Conservation (phyloP, 2,329 filamentous ascomycete species). For the Xylaria sp. region DNA sequence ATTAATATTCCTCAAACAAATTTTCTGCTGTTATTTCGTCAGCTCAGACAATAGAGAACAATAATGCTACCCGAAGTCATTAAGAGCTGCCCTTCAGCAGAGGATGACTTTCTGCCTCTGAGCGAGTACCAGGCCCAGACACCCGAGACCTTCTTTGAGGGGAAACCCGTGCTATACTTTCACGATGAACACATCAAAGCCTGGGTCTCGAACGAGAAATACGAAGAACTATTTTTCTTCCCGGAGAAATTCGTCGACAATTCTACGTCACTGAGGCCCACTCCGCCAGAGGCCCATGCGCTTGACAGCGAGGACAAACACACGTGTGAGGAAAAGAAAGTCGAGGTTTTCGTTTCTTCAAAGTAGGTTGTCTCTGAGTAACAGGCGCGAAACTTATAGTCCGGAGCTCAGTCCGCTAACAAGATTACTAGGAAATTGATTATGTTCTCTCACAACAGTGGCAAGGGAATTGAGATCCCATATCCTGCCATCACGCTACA, state of each 20-base stretch:
- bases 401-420: constrained; percentile 17
- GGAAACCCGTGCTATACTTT: constrained; percentile 77
- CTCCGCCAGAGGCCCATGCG: constrained; percentile 50
- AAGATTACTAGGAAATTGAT: constrained; percentile 62
- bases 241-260: constrained; percentile 53
- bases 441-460: constrained; percentile 69
- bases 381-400: constrained; percentile 46
- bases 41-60: no score
- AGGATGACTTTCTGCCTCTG: constrained; percentile 70
- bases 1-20: no score
- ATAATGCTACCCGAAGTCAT: constrained; percentile 66
- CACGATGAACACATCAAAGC: constrained; percentile 68
- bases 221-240: constrained; percentile 66
- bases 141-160: constrained; percentile 76
- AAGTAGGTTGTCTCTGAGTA: constrained; percentile 57
- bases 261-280: constrained; percentile 37
- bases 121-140: constrained; percentile 78
- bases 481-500: constrained; percentile 82
- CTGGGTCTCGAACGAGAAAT: constrained; percentile 66
- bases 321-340: constrained; percentile 55
- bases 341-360: constrained; percentile 70
- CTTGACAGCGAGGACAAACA: constrained; percentile 50
- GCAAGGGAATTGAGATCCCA: constrained; percentile 73
- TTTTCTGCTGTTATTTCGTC: neutral
- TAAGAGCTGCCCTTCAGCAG: constrained; percentile 63